Conservation (phyloP, 495 filamentous ascomycete species). For the Trichodelitschia bisporula region DNA sequence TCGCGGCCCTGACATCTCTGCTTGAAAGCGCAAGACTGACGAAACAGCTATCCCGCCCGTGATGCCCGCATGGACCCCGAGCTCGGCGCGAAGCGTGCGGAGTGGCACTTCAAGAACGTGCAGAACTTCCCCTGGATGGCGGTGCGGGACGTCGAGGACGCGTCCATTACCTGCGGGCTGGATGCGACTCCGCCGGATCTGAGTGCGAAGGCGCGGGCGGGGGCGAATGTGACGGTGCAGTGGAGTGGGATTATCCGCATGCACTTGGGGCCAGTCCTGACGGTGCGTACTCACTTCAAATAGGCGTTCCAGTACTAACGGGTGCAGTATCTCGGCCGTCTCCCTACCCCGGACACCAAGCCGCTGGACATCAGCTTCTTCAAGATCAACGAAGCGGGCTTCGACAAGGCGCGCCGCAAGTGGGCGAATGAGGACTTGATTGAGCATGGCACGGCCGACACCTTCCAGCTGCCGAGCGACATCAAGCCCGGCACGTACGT, state of each 20-base stretch:
- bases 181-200: neutral
- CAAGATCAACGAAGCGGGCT: neutral
- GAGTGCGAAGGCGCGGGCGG: neutral
- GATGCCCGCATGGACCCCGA: neutral
- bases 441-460: neutral
- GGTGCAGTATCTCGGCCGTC: neutral
- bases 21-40: too few species aligned
- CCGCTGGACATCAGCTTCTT: neutral
- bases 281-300: neutral
- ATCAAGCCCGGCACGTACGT: neutral
- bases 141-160: neutral
- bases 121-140: neutral
- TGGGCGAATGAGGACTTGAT: neutral
- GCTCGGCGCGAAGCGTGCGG: neutral
- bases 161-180: neutral
- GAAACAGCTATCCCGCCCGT: neutral
- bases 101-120: neutral
- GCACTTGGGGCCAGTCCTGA: neutral
- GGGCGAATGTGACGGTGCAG: neutral
- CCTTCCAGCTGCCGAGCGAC: neutral
- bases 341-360: neutral
- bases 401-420: neutral
- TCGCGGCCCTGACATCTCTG: too few species aligned
- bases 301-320: neutral
- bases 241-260: neutral